Evolutionary conservation across 306 rosid species (phyloP).

Genomic region (Spatholobus suberectus): DNA sequence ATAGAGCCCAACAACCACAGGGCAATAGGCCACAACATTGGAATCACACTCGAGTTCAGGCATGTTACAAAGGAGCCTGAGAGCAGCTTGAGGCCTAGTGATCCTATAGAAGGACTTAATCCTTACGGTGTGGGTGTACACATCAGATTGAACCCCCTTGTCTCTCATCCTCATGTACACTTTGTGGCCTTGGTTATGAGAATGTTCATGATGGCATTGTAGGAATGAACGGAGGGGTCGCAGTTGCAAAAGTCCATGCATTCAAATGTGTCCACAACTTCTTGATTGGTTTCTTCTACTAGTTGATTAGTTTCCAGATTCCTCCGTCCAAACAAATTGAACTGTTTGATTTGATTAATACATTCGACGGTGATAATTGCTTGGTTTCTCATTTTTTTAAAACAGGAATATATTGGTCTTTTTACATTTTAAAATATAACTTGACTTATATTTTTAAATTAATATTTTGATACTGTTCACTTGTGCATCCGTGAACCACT

Average conservation of each 20-base stretch:
- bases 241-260: conserved; percentile 87
- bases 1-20: conserved; percentile 77
- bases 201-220: conserved; percentile 79
- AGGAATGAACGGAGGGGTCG: conserved; percentile 74
- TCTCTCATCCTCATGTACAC: conserved; percentile 81
- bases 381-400: no score
- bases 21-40: conserved; percentile 83
- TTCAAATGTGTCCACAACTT: conserved; percentile 78
- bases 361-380: no score
- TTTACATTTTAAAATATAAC: no score
- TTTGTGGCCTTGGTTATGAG: conserved; percentile 77
- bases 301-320: no score
- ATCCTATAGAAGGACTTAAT: conserved; percentile 85
- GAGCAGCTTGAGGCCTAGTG: conserved; percentile 71
- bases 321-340: no score
- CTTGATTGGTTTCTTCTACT: no score
- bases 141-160: conserved; percentile 71
- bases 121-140: conserved; percentile 77
- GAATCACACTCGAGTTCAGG: conserved; percentile 64
- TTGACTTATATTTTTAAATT: no score
- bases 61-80: conserved; percentile 82
- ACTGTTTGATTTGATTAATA: no score
- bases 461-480: no score
- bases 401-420: no score
- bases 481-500: no score